These are phyloP conservation scores for Suillus sp. DNA, from an alignment of 768 basidiomycete species.

Conservation along the genomic window DNA sequence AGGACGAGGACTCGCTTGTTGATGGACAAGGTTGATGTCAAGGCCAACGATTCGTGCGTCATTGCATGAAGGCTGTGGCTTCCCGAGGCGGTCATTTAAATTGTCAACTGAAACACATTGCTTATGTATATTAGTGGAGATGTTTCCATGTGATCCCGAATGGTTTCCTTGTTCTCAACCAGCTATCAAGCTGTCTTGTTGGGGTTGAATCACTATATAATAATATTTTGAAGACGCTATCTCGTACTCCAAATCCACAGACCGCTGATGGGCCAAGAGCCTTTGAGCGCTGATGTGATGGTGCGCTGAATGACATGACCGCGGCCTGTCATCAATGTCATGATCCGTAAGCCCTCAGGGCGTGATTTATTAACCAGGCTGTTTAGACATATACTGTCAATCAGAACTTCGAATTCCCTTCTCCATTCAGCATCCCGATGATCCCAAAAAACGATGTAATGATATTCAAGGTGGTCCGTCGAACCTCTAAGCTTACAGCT, in stretches of 20 bases:
- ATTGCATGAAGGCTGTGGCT: conserved; percentile 22
- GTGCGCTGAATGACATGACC: background rate
- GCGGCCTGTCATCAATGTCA: background rate
- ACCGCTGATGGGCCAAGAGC: background rate
- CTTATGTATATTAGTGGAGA: background rate
- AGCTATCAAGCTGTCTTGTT: background rate
- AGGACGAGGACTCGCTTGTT: conserved; percentile 46
- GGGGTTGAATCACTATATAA: too few relatives aligned
- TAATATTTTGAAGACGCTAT: too few relatives aligned
- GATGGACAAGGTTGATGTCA: conserved; percentile 34
- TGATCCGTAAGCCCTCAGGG: background rate
- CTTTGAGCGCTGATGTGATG: too few relatives aligned
- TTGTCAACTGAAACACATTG: background rate
- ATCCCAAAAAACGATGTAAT: background rate
- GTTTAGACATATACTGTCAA: background rate
- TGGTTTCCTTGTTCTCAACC: background rate
- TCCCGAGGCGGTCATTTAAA: background rate
- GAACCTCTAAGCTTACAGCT: conserved; percentile 11
- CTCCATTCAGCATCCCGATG: background rate
- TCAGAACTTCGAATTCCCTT: background rate
- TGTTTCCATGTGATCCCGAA: background rate
- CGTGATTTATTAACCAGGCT: background rate
- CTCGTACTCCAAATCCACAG: background rate
- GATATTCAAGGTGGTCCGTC: background rate
- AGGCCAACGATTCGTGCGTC: conserved; percentile 32